Conservation (phyloP, 2,329 filamentous ascomycete genomes). For the Monosporascus sp. region DNA sequence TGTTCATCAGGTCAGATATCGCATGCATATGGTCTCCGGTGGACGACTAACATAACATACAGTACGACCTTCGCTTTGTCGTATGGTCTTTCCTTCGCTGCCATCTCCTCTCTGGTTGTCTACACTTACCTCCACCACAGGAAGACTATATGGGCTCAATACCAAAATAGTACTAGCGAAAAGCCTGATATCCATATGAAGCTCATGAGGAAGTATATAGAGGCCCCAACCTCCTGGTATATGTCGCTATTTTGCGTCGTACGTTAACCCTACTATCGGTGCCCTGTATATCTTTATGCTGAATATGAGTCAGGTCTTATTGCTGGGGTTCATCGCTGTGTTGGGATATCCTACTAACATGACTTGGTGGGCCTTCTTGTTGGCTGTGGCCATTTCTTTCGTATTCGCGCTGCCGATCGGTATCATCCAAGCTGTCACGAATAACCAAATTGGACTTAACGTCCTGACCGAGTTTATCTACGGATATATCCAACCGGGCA, state of each 20-base stretch:
- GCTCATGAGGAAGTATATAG: conserved; percentile 51
- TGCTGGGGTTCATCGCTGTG: conserved; percentile 48
- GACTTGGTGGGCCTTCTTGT: conserved; percentile 66
- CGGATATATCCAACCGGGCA: conserved; percentile 70
- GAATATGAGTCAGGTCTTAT: conserved; percentile 40
- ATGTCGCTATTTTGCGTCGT: conserved; percentile 51
- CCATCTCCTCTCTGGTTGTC: conserved; percentile 63
- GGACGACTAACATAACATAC: conserved; percentile 5
- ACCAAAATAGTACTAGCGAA: conserved; percentile 52
- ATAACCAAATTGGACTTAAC: conserved; percentile 68
- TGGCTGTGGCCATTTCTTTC: conserved; percentile 60
- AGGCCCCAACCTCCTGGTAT: conserved; percentile 62
- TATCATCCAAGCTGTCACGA: conserved; percentile 65
- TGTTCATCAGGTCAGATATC: conserved; percentile 51
- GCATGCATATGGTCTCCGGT: neutral
- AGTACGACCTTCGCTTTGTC: conserved; percentile 67
- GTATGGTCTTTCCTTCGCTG: conserved; percentile 69
- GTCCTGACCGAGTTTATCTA: conserved; percentile 71
- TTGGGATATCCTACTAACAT: conserved; percentile 62
- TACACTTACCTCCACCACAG: conserved; percentile 65
- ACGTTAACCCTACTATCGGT: conserved; percentile 19
- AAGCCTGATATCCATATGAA: conserved; percentile 60
- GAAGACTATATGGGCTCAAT: conserved; percentile 59
- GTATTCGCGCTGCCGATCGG: conserved; percentile 62
- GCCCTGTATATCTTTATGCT: neutral